These are phyloP conservation scores for Plasmodium chabaudi DNA, from an alignment of 169 alveolate species.

Conservation along the genomic window DNA sequence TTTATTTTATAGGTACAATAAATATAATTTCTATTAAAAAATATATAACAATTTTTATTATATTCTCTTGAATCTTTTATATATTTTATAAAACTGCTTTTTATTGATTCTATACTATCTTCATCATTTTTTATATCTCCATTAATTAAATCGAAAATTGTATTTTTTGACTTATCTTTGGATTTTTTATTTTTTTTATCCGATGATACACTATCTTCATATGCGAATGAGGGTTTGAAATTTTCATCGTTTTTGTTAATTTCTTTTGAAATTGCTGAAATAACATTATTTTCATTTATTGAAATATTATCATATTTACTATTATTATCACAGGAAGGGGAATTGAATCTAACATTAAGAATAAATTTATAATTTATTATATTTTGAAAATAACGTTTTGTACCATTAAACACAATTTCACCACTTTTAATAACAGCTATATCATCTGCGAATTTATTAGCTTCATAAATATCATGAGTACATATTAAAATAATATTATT, in stretches of 20 bases:
- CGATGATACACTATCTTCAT: background rate
- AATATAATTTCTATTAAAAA: conserved; percentile 34
- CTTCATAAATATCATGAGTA: conserved; percentile 74
- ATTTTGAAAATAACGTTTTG: conserved; percentile 17
- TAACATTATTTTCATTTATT: conserved; percentile 1
- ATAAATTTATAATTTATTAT: conserved; percentile 50
- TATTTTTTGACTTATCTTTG: background rate
- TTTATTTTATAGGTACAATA: conserved; percentile 64
- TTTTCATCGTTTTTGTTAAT: too few relatives aligned
- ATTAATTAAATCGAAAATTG: background rate
- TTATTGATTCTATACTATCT: background rate
- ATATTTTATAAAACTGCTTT: conserved; percentile 21
- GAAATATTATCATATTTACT: background rate
- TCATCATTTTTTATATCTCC: background rate
- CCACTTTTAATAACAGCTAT: conserved; percentile 67
- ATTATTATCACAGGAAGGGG: background rate
- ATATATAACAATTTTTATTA: conserved; percentile 54
- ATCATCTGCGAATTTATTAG: conserved; percentile 63
- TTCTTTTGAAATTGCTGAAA: background rate
- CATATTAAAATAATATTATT: conserved; percentile 68
- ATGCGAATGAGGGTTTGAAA: background rate
- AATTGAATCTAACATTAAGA: conserved; percentile 22
- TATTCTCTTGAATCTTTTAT: conserved; percentile 36
- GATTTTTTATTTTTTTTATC: background rate
- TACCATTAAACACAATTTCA: conserved; percentile 35